These are phyloP conservation scores for Trametes coccinea DNA, from an alignment of 768 basidiomycete species.

Conservation along the genomic window DNA sequence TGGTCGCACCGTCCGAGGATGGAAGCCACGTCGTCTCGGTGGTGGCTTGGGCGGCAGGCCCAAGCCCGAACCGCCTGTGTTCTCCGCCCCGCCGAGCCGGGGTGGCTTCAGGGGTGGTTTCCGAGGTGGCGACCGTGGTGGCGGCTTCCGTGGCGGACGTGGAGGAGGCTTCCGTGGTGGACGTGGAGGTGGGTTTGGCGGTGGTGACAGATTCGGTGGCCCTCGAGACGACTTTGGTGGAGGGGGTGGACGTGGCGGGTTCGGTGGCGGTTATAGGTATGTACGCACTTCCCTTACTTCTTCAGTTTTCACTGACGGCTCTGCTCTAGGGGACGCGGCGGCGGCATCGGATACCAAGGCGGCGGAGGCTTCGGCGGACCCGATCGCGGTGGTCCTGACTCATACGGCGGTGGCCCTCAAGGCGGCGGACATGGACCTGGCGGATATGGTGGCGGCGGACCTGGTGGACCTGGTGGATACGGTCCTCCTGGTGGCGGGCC, in stretches of 20 bases:
- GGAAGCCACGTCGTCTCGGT: slow-evolving; percentile 95
- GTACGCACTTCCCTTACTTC: neutral
- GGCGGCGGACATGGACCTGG: slow-evolving; percentile 34
- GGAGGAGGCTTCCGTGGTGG: slow-evolving; percentile 36
- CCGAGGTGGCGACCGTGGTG: slow-evolving; percentile 34
- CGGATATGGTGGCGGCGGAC: slow-evolving; percentile 32
- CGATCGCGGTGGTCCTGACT: slow-evolving; percentile 36
- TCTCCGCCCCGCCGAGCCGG: slow-evolving; percentile 31
- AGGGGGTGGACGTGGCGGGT: slow-evolving; percentile 42
- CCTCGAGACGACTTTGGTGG: slow-evolving; percentile 41
- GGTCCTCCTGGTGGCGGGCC: slow-evolving; percentile 45
- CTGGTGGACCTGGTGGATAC: slow-evolving; percentile 40
- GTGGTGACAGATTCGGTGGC: slow-evolving; percentile 36
- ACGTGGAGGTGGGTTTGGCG: slow-evolving; percentile 45
- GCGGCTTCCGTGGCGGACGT: slow-evolving; percentile 34
- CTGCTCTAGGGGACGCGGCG: slow-evolving; percentile 56
- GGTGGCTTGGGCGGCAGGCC: slow-evolving; percentile 99
- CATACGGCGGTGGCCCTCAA: slow-evolving; percentile 44
- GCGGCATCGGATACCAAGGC: slow-evolving; percentile 70
- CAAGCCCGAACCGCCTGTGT: slow-evolving; percentile 56
- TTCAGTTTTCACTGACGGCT: neutral
- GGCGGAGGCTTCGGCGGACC: slow-evolving; percentile 46
- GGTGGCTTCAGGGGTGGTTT: slow-evolving; percentile 35
- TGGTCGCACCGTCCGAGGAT: slow-evolving; percentile 95
- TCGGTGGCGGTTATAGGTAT: slow-evolving; percentile 26